Base-by-base conservation (phyloP, 805 yeast genomes). In the Saccharomyces mikatae region DNA sequence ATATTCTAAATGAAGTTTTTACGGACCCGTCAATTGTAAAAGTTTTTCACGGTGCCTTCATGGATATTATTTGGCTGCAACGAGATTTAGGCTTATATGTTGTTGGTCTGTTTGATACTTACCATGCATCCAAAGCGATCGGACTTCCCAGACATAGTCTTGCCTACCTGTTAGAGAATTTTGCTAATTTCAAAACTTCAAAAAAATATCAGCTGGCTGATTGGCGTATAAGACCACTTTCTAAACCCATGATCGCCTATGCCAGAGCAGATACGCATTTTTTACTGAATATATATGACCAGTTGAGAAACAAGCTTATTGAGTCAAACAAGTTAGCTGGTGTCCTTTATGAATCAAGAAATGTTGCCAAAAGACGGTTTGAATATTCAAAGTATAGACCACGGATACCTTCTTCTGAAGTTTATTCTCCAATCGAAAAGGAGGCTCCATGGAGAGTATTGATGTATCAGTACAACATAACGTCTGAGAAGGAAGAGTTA, bases 61-160 rank as follows among this genome's bases (percentile, higher is more conserved):
- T 89, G 96, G 99, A 94, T 75, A 87, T 94, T 3, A 84, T 89
- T 48, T 94, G 99, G 99, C 75, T 94, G 36, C 99, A 94, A 73
- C 77, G 98, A 59, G 99, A 94, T 66, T 76, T 94, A 54, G 99
- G 99, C 0, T 70, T 94, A 9, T 94, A 94, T 63, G 73, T 94
- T 5, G 99, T 94, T 4, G 80, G 91, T 47, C 71, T 94, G 29
- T 92, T 94, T 68, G 99, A 94, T 70, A 94, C 99, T 0, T 92
- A 79, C 68, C 91, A 86, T 71, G 99, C 99, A 0, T 82, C 96
- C 0, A 82, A 80, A 57, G 81, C 80, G 14, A 73, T 94, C n/a
- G 87, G 87, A 0, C 79, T 90, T 55, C 89, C 95, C 5, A 85
- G 83, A 63, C 85, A 86, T 64, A 85, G 97, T 50, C 76, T 94